Evolutionary conservation across 805 yeast genomes (phyloP), one percentile per base, ranked within the genome.

Genomic region (Blastobotrys robertii): DNA sequence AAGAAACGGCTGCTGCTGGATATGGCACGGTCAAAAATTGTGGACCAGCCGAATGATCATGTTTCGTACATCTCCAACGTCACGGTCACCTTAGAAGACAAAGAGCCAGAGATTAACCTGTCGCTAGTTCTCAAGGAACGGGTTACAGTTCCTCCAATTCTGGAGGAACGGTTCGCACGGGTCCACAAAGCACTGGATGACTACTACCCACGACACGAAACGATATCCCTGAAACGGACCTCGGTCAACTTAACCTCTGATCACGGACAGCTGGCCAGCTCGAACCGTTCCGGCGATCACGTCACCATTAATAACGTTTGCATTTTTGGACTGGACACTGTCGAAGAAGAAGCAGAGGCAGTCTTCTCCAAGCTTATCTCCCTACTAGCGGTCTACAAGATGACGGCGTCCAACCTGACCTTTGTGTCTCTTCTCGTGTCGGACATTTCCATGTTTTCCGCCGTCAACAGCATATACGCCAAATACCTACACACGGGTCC

Each of bases 391-490:
- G 12, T 29, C 8, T 25, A 37, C n/a, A 36, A 19, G 8, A 14
- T 44, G 14, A 12, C 40, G 9, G 11, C 45, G 3, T 44, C 73
- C 8, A 66, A 76, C 46, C 67, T 84, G 8, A 75, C 79, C 47
- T 75, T 73, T 31, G 68, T 84, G 3, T 73, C 83, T 0, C 60
- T 88, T 5, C 55, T 82, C 3, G 64, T 90, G 2, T 51, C 68
- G 2, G 72, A 79, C 40, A 88, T 92, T 90, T 39, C 61, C 0
- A 58, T 74, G 39, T 92, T 92, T 59, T 66, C 64, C 0, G 57
- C 50, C 8, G 72, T 88, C 9, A 92, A 92, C 56, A 41, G 56
- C 1, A 66, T 77, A 0, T 92, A 92, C 59, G 66, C 66, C 16
- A 46, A 58, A 1, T 70, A 66, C 46, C 88, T 59, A 19, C 58